Evolutionary conservation across 495 filamentous ascomycete genomes (phyloP), one percentile per base, ranked within the genome.

Genomic region (Penicillium paxilli): DNA sequence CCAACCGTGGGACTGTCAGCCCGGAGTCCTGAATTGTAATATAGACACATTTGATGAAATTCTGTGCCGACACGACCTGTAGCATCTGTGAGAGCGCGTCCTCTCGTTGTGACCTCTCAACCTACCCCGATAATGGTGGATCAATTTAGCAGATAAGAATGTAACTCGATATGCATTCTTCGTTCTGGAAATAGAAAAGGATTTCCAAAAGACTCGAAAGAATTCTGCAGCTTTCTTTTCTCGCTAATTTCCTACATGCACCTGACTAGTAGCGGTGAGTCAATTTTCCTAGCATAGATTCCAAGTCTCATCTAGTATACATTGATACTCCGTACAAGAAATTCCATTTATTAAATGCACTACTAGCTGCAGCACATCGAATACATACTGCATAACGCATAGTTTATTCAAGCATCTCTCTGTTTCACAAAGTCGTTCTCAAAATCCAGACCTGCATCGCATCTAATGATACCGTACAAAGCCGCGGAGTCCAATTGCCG

Each of bases 361-460:
- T 32, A 1, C 28, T 32, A 12, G 28, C 14, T 32, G 28, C 9
- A 32, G 14, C 28, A 32, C 10, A 12, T 32, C 28, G 28, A 32
- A 32, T 6, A 32, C 28, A 32, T 32, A 32, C 14, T 32, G 28
- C 28, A 32, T 32, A 32, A 9, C 28, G 14, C 28, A 32, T 12
- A 32, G 10, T 1, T 32, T 32, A 1, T 32, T 3, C 14, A 32
- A 32, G 23, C 20, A 44, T 57, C 54, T 35, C 54, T 44, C n/a
- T 41, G 17, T 25, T 57, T 57, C 38, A 57, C 54, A 35, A 52
- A 46, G 1, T 35, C 16, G 41, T 41, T 57, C 23, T 52, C 54
- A 42, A 57, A 57, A 1, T 57, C 54, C 42, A 57, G 44, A 3
- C 54, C 54, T 20, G 54, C 49, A 42, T 57, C 54, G 17, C 47